Base-by-base conservation (phyloP, 352 stramenopile species). In the Globisporangium orthogonon region DNA sequence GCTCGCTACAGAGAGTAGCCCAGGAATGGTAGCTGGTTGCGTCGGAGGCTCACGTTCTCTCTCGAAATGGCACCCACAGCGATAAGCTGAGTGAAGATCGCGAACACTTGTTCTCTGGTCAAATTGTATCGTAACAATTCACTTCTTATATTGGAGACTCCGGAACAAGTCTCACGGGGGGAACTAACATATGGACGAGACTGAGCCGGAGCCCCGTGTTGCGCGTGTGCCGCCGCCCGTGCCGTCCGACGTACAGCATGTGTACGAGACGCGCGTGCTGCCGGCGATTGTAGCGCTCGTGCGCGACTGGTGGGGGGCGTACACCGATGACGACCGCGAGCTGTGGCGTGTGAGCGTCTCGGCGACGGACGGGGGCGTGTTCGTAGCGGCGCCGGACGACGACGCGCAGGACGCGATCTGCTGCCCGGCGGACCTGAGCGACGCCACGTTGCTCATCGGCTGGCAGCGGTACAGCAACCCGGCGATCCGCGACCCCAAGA, bases 401-500 rank as follows among this genome's bases (percentile, higher is more conserved):
- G 54, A 60, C 45, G 30, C 31, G 33, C 37, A 60, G 6, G 54
- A 60, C 45, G 41, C 45, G 33, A 60, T 60, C 54, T 46, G 46
- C 13, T 53, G 44, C 41, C 54, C 54, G 33, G 44, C 33, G 33
- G 23, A 52, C 15, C 45, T 60, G 4, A 52, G 28, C 13, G 54
- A 60, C 45, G 54, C 44, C 18, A 60, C 54, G 45, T 33, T 60
- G 18, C 18, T 60, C 44, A 39, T 60, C 45, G 54, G 54, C 14
- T 60, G 54, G 54, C 54, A 60, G 33, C 31, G 23, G 13, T 60
- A 60, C 54, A 44, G 54, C 44, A 53, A 60, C 33, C n/a, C 11
- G 23, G 43, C 33, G 54, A 60, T 60, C 45, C 18, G 13, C 6
- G 54, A 60, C 14, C 44, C 46, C 11, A 60, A 60, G 33, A 33